These are phyloP conservation scores for Clarireedia sp. DNA, from an alignment of 2,329 filamentous ascomycete genomes.

Conservation along the genomic window DNA sequence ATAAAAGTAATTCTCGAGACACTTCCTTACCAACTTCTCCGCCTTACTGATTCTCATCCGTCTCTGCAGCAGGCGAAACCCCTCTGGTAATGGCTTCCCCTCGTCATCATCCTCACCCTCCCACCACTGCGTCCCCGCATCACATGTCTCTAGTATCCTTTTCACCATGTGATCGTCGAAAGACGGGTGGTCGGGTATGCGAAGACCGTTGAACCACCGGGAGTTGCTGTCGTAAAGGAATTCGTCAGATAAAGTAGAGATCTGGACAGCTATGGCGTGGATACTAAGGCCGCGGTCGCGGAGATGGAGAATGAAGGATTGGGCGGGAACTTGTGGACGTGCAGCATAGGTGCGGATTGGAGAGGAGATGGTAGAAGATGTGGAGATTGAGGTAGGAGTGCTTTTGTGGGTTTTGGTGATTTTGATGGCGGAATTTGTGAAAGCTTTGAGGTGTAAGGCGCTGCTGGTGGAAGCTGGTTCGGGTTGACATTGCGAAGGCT, in stretches of 20 bases:
- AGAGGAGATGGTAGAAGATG: not conserved
- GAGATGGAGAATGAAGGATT: not conserved
- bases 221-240: slow-evolving; percentile 1
- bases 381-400: not conserved
- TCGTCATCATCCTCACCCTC: not conserved
- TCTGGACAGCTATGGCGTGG: not conserved
- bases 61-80: not conserved
- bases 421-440: not conserved
- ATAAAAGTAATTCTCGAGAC: slow-evolving; percentile 2
- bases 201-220: not conserved
- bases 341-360: not conserved
- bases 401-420: not conserved
- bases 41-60: not conserved
- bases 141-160: not conserved
- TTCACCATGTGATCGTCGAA: not conserved
- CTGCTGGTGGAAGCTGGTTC: not conserved
- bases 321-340: not conserved
- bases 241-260: not conserved
- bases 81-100: not conserved
- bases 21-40: not conserved
- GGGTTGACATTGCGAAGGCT: not conserved
- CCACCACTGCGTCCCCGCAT: not conserved
- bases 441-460: not conserved
- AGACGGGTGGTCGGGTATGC: not conserved
- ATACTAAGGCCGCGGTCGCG: not conserved